Conservation (phyloP, 441 rosid genomes). For the Metrosideros polymorpha region DNA sequence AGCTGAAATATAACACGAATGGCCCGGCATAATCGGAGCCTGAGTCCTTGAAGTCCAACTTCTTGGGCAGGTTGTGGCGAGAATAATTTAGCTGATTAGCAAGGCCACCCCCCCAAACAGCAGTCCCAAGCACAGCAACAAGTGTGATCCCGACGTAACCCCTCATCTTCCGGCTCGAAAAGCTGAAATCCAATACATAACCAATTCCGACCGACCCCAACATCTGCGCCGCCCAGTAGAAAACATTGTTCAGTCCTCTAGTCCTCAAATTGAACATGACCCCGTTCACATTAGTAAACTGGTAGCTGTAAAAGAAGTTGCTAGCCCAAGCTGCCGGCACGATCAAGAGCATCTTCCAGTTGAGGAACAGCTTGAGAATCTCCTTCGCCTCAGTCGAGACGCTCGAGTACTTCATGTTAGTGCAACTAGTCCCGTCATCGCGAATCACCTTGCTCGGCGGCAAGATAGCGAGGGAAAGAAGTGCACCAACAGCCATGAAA, state of each 20-base stretch:
- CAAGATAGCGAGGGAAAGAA: constrained; percentile 46
- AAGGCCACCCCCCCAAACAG: constrained; percentile 40
- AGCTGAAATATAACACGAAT: constrained; percentile 32
- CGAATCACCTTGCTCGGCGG: constrained; percentile 54
- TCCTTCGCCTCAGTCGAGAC: constrained; percentile 29
- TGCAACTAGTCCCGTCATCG: constrained; percentile 47
- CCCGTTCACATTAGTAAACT: constrained; percentile 39
- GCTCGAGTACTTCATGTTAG: constrained; percentile 19
- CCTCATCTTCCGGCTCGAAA: constrained; percentile 24
- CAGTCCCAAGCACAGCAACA: constrained; percentile 29
- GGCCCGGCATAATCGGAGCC: constrained; percentile 28
- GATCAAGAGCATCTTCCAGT: constrained; percentile 38
- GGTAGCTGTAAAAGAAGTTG: constrained; percentile 43
- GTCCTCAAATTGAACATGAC: constrained; percentile 31
- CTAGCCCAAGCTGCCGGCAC: constrained; percentile 46
- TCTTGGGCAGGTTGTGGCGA: constrained; percentile 11
- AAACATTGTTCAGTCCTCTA: constrained; percentile 38
- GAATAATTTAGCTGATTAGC: constrained; percentile 31
- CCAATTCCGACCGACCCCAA: constrained; percentile 26
- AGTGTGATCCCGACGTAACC: constrained; percentile 29
- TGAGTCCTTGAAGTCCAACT: constrained; percentile 35
- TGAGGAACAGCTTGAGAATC: constrained; percentile 25
- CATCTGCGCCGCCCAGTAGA: constrained; percentile 43
- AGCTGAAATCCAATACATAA: constrained; percentile 35
- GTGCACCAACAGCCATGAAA: constrained; percentile 44